Evolutionary conservation across 148 eudicot genomes (phyloP), one percentile per base, ranked within the genome.

Genomic region (Oxyria digyna): DNA sequence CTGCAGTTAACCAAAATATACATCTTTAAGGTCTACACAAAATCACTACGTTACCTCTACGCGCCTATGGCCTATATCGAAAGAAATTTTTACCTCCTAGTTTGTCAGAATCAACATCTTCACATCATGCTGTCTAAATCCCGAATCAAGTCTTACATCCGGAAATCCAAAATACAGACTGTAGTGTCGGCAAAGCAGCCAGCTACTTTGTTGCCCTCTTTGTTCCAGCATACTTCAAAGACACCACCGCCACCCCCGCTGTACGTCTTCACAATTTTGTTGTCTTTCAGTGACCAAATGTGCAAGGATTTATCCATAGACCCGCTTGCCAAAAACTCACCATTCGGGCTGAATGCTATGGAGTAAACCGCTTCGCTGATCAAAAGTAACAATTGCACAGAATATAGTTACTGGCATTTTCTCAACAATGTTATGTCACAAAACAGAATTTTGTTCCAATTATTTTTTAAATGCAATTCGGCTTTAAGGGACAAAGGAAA

Each of bases 141-240:
- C 54, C 17, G 32, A 55, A 55, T 42, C 15, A 33, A 21, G 12
- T 5, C 27, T 64, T 77, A 86, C 87, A 84, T 84, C 62, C 84
- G 77, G 40, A 86, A 76, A 74, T 88, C 91, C 73, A 84, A 63
- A 26, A 82, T 82, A 42, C 82, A 81, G 3, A 88, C 79, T 0
- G 74, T 79, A 70, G 79, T 81, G 81, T 86, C 74, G 12, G 87
- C 81, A 31, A 78, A 88, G 71, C 87, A 88, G 15, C 83, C 91
- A 33, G 91, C 96, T 35, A 88, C 73, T 70, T 79, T 88, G 69
- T 84, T 78, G 31, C 91, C 96, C 68, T 86, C 84, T 77, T 81
- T 82, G 79, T 88, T 86, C 96, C 96, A 88, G 68, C 87, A 84
- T 12, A 86, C 96, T 75, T 86, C 91, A 52, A 88, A 86, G 13